These are phyloP conservation scores for Trichophyton verrucosum DNA, from an alignment of 2,329 filamentous ascomycete genomes.

Conservation along the genomic window DNA sequence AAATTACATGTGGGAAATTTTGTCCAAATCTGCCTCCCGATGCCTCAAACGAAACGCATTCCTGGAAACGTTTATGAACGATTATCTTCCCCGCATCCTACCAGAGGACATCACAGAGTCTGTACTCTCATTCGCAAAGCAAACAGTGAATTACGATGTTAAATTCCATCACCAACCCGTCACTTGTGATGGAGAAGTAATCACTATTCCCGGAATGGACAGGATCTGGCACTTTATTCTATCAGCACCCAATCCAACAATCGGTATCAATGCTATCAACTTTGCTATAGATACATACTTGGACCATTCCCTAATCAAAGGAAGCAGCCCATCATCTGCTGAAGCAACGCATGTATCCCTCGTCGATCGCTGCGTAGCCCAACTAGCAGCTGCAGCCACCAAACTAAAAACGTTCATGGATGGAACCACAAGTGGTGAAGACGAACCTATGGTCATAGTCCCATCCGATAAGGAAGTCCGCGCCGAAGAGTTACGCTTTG, in stretches of 20 bases:
- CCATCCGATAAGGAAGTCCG: conserved; percentile 37
- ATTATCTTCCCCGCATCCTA: conserved; percentile 29
- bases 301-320: conserved; percentile 34
- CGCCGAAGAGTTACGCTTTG: conserved; percentile 51
- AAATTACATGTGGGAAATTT: conserved; percentile 55
- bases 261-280: conserved; percentile 56
- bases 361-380: conserved; percentile 59
- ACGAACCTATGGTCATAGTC: conserved; percentile 44
- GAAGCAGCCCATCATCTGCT: conserved; percentile 34
- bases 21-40: conserved; percentile 36
- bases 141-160: conserved; percentile 38
- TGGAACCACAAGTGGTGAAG: conserved; percentile 33
- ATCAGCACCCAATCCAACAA: conserved; percentile 49
- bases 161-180: conserved; percentile 44
- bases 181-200: conserved; percentile 27
- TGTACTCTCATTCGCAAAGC: conserved; percentile 33
- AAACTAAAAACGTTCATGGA: conserved; percentile 42
- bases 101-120: conserved; percentile 29
- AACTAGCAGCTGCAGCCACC: conserved; percentile 52
- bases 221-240: conserved; percentile 76
- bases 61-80: conserved; percentile 33
- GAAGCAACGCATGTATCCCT: conserved; percentile 55
- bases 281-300: conserved; percentile 66
- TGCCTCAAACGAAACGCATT: conserved; percentile 27
- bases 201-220: conserved; percentile 45